These are phyloP conservation scores for Alternaria alternata DNA, from an alignment of 2,329 filamentous ascomycete genomes.

Conservation along the genomic window DNA sequence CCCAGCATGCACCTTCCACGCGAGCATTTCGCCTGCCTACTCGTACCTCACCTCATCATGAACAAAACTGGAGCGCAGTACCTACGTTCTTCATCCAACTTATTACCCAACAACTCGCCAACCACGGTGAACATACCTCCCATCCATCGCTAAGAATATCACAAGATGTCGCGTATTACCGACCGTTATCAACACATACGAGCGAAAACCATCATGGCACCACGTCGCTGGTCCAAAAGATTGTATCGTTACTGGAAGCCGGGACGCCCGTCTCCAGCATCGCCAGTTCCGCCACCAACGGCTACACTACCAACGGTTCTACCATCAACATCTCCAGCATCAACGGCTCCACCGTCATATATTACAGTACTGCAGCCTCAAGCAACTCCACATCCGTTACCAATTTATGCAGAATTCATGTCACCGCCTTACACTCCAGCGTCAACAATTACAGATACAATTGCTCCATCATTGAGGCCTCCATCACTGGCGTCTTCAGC, in stretches of 20 bases:
- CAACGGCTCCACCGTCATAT: not conserved
- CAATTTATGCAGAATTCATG: not conserved
- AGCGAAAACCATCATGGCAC: not conserved
- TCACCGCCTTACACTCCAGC: too few species aligned
- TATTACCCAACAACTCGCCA: not conserved
- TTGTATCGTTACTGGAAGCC: not conserved
- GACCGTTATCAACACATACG: not conserved
- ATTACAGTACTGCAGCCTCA: not conserved
- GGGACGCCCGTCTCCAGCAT: not conserved
- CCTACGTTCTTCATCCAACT: not conserved
- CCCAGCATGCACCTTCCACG: not conserved
- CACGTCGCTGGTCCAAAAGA: not conserved
- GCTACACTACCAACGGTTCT: not conserved
- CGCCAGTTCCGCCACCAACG: too few species aligned
- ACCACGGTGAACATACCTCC: not conserved
- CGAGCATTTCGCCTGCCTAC: not conserved
- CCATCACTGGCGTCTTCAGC: not conserved
- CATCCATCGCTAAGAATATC: not conserved
- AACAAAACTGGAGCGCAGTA: not conserved
- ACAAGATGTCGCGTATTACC: not conserved
- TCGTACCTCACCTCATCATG: not conserved
- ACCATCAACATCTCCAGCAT: not conserved
- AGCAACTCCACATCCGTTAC: not conserved
- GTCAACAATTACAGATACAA: too few species aligned
- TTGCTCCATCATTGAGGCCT: not conserved